Evolutionary conservation across 2,329 filamentous ascomycete genomes (phyloP), one percentile per base, ranked within the genome.

Genomic region (Fusarium sp.): DNA sequence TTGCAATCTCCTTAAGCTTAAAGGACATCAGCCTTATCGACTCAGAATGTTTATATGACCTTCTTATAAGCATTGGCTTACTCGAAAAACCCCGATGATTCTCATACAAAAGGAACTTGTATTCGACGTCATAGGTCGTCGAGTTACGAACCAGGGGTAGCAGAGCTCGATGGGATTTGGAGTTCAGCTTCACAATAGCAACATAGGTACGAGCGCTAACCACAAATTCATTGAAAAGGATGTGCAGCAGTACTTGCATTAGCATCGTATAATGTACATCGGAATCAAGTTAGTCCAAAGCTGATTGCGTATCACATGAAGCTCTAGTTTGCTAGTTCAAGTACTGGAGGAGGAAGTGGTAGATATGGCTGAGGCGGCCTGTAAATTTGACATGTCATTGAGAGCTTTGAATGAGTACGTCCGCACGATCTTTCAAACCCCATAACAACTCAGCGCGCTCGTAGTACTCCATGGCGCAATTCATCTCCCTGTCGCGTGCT

Each of bases 11-110:
- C 66, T 65, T 51, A 56, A 52, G 12, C 44, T 56, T 23, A 59
- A 60, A 27, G 39, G 42, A 54, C 37, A 25, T 66, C 61, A 73
- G 58, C 70, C 70, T 70, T 70, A 59, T 67, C 49, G 33, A 27
- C 27, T 59, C 23, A 42, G 18, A 10, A 41, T 48, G 39, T 48
- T 38, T 52, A 51, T 49, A 57, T 41, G 42, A 44, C 42, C n/a
- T 18, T 18, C 31, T 23, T 54, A 48, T 42, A 44, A 21, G n/a
- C 6, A 33, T 56, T 44, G 27, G 21, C 12, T 44, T 44, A 16
- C 27, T 27, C 49, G 23, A 52, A 52, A 38, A 27, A 37, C 23
- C 18, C 33, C 33, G 49, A 52, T 27, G 33, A 27, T 52, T 38
- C 49, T 52, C 23, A 27, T 18, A 4, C 23, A 14, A n/a, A 61